Evolutionary conservation across 768 basidiomycete species (phyloP).

Genomic region (Amanita jacksonii): DNA sequence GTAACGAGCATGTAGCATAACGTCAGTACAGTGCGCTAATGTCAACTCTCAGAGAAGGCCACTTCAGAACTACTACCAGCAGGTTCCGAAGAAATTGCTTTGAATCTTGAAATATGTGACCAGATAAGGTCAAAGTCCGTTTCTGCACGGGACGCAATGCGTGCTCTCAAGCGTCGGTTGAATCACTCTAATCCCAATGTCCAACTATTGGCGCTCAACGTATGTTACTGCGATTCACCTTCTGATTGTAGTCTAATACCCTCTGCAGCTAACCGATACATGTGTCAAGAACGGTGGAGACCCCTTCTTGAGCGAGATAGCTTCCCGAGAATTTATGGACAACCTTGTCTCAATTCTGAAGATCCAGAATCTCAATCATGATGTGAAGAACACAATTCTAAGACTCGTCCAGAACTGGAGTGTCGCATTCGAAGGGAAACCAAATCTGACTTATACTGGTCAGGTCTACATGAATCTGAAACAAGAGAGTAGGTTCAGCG

Average conservation of each 20-base stretch:
- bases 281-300: constrained; percentile 98
- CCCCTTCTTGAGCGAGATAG: constrained; percentile 74
- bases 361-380: constrained; percentile 62
- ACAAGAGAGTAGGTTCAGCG: constrained; percentile 51
- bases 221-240: constrained; percentile 31
- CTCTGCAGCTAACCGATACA: constrained; percentile 67
- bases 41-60: constrained; percentile 63
- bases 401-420: constrained; percentile 91
- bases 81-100: constrained; percentile 82
- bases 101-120: constrained; percentile 94
- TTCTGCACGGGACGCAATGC: constrained; percentile 80
- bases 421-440: constrained; percentile 77
- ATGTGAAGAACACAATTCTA: constrained; percentile 75
- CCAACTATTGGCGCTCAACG: constrained; percentile 76
- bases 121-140: constrained; percentile 90
- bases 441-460: constrained; percentile 59
- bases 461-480: constrained; percentile 74
- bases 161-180: constrained; percentile 76
- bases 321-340: constrained; percentile 89
- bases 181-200: constrained; percentile 96
- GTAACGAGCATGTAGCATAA: constrained; percentile 15
- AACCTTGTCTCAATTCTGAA: constrained; percentile 86
- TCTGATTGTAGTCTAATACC: constrained; percentile 4
- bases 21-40: constrained; percentile 1
- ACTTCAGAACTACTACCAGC: constrained; percentile 83